phyloP scores from a whole-genome alignment of 2,329 filamentous ascomycete species.

The Malbranchea zuffiana region DNA sequence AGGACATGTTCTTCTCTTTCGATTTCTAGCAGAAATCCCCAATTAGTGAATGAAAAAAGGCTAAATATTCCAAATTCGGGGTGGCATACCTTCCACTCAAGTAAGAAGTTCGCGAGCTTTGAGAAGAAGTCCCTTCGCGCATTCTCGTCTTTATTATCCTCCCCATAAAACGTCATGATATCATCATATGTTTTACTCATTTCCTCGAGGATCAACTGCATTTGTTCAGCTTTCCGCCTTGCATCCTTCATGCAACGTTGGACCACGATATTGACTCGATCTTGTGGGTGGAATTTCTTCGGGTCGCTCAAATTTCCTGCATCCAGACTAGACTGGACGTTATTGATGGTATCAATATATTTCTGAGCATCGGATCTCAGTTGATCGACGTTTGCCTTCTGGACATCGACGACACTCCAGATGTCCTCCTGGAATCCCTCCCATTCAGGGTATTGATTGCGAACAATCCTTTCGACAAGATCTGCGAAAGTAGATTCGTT shows the following conservation, averaged over 20 bases:
- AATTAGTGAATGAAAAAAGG: conserved; percentile 6
- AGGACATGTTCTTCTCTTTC: conserved; percentile 73
- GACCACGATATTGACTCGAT: conserved; percentile 83
- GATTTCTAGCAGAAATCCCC: conserved; percentile 52
- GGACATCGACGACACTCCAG: conserved; percentile 59
- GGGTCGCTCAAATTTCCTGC: conserved; percentile 89
- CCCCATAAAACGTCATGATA: conserved; percentile 93
- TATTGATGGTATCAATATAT: conserved; percentile 91
- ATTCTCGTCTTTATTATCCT: conserved; percentile 84
- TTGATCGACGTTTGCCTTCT: conserved; percentile 93
- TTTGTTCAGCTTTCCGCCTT: conserved; percentile 86
- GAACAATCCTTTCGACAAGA: conserved; percentile 89
- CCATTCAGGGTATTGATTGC: conserved; percentile 94
- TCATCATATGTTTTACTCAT: conserved; percentile 87
- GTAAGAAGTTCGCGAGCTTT: conserved; percentile 81
- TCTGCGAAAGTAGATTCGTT: conserved; percentile 95
- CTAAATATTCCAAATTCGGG: too few relatives aligned
- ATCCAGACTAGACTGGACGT: conserved; percentile 84
- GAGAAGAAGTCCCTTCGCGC: conserved; percentile 90
- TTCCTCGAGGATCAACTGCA: conserved; percentile 85
- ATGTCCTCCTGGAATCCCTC: conserved; percentile 83
- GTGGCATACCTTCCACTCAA: conserved; percentile 66
- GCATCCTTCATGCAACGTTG: conserved; percentile 96
- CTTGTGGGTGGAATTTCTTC: conserved; percentile 95
- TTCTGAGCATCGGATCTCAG: conserved; percentile 74